These are phyloP conservation scores for Cicer chorassanicum DNA, from an alignment of 306 rosid genomes.

Conservation along the genomic window DNA sequence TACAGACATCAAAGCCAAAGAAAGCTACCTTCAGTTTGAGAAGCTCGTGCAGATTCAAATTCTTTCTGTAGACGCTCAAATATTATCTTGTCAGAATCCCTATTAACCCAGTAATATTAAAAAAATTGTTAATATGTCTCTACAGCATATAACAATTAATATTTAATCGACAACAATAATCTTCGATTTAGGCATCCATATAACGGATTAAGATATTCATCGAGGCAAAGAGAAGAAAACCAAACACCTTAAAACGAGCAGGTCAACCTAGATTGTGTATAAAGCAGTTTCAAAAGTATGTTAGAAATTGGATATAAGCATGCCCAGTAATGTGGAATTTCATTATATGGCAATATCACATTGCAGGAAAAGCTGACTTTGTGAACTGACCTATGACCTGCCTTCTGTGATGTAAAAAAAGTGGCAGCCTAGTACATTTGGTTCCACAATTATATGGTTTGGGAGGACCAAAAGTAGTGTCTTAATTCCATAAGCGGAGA, in stretches of 20 bases:
- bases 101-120: slow-evolving; percentile 42
- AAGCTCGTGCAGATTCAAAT: slow-evolving; percentile 82
- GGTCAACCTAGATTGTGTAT: slow-evolving; percentile 16
- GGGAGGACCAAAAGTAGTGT: neutral
- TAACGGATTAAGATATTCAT: neutral
- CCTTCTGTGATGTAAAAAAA: slow-evolving; percentile 6
- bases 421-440: neutral
- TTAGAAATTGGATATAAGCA: neutral
- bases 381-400: slow-evolving; percentile 7
- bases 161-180: slow-evolving; percentile 19
- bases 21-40: slow-evolving; percentile 82
- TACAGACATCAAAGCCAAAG: slow-evolving; percentile 31
- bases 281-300: slow-evolving; percentile 24
- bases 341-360: neutral
- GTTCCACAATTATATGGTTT: neutral
- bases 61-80: slow-evolving; percentile 82
- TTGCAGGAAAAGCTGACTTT: slow-evolving; percentile 15
- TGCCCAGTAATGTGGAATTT: neutral
- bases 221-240: slow-evolving; percentile 25
- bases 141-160: slow-evolving; percentile 28
- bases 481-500: slow-evolving; percentile 25
- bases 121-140: neutral
- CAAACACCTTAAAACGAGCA: slow-evolving; percentile 15
- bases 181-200: slow-evolving; percentile 21
- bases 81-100: slow-evolving; percentile 92